Evolutionary conservation across 768 basidiomycete species (phyloP), one percentile per base, ranked within the genome.

Genomic region (Peribolospora kevripleyi): DNA sequence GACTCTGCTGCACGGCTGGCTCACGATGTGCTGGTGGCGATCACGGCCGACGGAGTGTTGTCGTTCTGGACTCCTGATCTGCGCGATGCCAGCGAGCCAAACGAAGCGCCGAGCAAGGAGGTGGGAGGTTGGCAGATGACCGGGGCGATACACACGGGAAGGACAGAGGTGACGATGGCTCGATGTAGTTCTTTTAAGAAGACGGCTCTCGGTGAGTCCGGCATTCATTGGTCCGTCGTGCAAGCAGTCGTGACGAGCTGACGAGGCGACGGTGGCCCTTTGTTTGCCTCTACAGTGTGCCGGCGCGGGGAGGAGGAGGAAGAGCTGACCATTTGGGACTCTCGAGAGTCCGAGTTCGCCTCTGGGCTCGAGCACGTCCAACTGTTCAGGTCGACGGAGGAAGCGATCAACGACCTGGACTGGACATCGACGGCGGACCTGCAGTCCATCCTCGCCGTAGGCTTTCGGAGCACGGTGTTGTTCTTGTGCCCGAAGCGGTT

Each of bases 291-390:
- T 11, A 9, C 42, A 14, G 5, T 25, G n/a, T 10, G 8, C 51
- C 87, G 84, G 86, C 58, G 76, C 80, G 10, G 69, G 73, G 4
- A 65, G 69, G 11, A 61, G 50, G 25, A 51, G 71, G 0, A 74
- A 76, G 85, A 90, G 63, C 67, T 95, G 49, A 87, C 86, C 0
- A 86, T 97, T 13, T 97, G 91, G 91, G 87, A 95, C 67, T 93
- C 88, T 0, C 81, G 81, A 52, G 83, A 84, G 66, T 88, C 84
- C 13, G 84, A 91, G 66, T 95, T 95, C 66, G 79, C 85, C 6
- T 81, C 82, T 4, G 90, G 90, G 3, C 70, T 90, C 50, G 90
- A 93, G 66, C 82, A 80, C 64, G 72, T 73, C 46, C 71, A 73
- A 42, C 55, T 76, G 10, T 79, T 76, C 57, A 72, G 70, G 84